Conservation (phyloP, 345 rosid genomes). For the Tarenaya hassleriana region DNA sequence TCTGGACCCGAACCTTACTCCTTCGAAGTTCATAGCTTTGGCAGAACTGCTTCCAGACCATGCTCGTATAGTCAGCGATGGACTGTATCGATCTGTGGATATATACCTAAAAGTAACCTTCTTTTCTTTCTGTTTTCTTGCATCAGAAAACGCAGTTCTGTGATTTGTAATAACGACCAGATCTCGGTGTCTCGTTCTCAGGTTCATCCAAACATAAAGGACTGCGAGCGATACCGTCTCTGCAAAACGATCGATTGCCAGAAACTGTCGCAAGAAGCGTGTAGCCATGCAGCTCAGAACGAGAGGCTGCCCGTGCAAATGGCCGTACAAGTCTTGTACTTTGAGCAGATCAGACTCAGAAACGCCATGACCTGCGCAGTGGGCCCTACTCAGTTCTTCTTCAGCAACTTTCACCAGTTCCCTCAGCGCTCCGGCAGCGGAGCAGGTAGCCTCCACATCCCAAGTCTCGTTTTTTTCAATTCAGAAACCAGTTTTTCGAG, state of each 20-base stretch:
- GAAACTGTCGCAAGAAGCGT: conserved; percentile 96
- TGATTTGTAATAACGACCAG: too few species aligned
- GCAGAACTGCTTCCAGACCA: conserved; percentile 93
- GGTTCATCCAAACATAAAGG: conserved; percentile 93
- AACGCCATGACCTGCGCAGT: conserved; percentile 69
- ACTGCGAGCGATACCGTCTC: conserved; percentile 78
- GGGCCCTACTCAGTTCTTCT: conserved; percentile 70
- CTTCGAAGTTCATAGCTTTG: conserved; percentile 72
- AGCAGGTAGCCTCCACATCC: too few species aligned
- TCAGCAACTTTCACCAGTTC: conserved; percentile 56
- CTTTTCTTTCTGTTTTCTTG: neutral
- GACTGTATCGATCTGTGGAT: conserved; percentile 85
- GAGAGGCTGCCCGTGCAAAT: conserved; percentile 92
- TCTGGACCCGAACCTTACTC: conserved; percentile 60
- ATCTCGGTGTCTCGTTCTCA: conserved; percentile 20
- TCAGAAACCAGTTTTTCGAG: too few species aligned
- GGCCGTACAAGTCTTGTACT: conserved; percentile 92
- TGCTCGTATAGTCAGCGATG: conserved; percentile 85
- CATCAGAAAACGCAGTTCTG: neutral
- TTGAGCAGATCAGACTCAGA: conserved; percentile 87
- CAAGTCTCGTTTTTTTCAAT: too few species aligned
- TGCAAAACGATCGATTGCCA: conserved; percentile 94
- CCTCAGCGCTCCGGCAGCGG: conserved; percentile 86
- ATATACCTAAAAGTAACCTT: conserved; percentile 71
- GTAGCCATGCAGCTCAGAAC: conserved; percentile 96